Base-by-base conservation (phyloP, 2,329 filamentous ascomycete species). In the Aspergillus persii region DNA sequence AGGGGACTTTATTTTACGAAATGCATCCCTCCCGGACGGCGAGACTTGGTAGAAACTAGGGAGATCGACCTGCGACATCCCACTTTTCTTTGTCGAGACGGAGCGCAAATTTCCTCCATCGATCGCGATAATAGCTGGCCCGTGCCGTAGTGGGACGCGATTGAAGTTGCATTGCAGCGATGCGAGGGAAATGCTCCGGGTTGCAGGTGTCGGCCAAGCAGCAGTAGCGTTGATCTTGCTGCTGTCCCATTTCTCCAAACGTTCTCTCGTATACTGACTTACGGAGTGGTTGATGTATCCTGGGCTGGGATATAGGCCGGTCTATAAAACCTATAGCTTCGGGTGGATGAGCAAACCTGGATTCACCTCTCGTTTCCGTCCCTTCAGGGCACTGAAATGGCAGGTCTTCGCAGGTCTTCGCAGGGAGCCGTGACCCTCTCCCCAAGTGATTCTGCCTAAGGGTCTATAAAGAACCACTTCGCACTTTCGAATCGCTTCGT, bases 101-200 rank as follows among this genome's bases (percentile, higher is more conserved):
- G 27, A 30, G 26, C 52, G 51, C 57, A 41, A 41, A 47, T 53
- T 30, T 51, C 36, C 52, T 56, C 55, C 52, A 12, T 54, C 53
- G 56, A 12, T 54, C 53, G 56, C 57, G 41, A 55, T 54, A 48
- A 47, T 26, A 31, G 52, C 46, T 52, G 53, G 60, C 41, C 51
- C 57, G 61, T 60, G 48, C 60, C 50, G 54, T 53, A 36, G 54
- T 55, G 46, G 49, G 26, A 52, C 50, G 50, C 50, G 15, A 23
- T 18, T 52, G n/a, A 15, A 59, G 33, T 15, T 27, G 60, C 54
- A 57, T 46, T 56, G 57, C 61, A 54, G 60, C 61, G 58, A 62
- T 61, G 61, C 61, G 60, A 52, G 54, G 12, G 30, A 49, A 51
- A 56, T 41, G 36, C n/a, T 36, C 27, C 49, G 47, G 44, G 36